A percentile compares a stretch with the other conserved stretches of the same genome.
phyloP scores from a whole-genome alignment of 202 grass and related monocot genomes.

The Hordeum pubiflorum region DNA sequence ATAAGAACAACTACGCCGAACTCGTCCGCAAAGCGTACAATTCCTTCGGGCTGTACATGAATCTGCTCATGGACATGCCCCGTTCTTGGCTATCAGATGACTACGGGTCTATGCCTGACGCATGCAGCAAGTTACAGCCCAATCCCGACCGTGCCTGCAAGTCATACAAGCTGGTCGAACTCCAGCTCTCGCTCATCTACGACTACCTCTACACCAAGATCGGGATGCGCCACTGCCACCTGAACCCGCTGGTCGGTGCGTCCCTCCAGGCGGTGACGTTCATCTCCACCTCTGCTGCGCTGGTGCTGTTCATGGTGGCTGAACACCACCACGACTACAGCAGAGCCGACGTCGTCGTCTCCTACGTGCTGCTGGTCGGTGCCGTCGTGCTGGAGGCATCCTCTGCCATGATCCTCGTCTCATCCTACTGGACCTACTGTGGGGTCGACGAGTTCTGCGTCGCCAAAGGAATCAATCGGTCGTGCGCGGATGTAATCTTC shows the following conservation, averaged over 20 bases:
- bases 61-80: too few relatives aligned
- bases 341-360: not conserved
- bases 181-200: conserved; percentile 10
- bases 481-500: not conserved
- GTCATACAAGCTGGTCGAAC: not conserved
- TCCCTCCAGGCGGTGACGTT: not conserved
- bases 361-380: not conserved
- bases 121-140: not conserved
- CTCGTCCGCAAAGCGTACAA: too few relatives aligned
- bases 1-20: too few relatives aligned
- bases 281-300: not conserved
- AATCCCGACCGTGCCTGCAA: not conserved
- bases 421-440: not conserved
- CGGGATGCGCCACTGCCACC: not conserved
- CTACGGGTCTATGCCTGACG: not conserved
- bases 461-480: not conserved
- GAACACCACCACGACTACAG: not conserved
- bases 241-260: not conserved
- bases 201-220: conserved; percentile 15
- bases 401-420: not conserved
- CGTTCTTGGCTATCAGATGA: not conserved
- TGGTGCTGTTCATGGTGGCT: not conserved
- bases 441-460: too few relatives aligned
- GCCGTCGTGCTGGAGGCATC: not conserved
- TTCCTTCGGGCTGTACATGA: too few relatives aligned